These are phyloP conservation scores for Borovskyia barvae DNA, from an alignment of 208 protist species.

Conservation along the genomic window DNA sequence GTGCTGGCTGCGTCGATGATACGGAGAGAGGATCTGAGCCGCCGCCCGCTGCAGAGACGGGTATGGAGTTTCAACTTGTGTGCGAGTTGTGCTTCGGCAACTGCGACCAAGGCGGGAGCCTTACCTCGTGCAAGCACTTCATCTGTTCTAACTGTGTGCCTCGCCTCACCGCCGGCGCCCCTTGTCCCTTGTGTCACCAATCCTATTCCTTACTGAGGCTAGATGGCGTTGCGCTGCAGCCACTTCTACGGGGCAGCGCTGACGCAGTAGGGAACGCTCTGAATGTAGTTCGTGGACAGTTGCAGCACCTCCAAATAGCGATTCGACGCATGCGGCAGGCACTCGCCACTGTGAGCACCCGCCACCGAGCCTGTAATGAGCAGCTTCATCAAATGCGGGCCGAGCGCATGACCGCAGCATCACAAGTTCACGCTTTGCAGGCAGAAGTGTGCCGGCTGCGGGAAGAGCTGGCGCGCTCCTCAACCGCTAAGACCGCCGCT, in stretches of 20 bases:
- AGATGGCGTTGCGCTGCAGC: conserved; percentile 34
- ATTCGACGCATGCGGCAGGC: conserved; percentile 63
- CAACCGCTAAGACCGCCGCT: background rate
- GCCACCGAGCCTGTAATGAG: conserved; percentile 32
- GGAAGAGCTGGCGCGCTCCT: conserved; percentile 5
- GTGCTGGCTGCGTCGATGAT: too few relatives aligned
- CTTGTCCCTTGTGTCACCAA: conserved; percentile 71
- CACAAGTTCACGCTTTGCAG: conserved; percentile 10
- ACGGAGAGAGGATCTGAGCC: too few relatives aligned
- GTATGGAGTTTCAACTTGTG: conserved; percentile 72
- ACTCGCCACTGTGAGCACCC: conserved; percentile 55
- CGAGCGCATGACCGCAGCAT: background rate
- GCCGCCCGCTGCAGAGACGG: too few relatives aligned
- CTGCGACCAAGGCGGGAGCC: conserved; percentile 58
- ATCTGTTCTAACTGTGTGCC: conserved; percentile 71
- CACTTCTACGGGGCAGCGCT: conserved; percentile 41
- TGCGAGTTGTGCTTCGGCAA: conserved; percentile 81
- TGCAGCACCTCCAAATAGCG: conserved; percentile 57
- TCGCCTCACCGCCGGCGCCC: conserved; percentile 36
- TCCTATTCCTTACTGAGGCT: conserved; percentile 44
- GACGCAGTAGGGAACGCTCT: conserved; percentile 22
- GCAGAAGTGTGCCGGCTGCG: conserved; percentile 11
- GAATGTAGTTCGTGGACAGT: conserved; percentile 53
- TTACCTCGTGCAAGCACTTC: conserved; percentile 88
- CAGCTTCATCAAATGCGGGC: conserved; percentile 12